Percentiles rank a stretch among this genome's conserved stretches.
Conservation (phyloP, 768 basidiomycete genomes). For the Imleria badia region DNA sequence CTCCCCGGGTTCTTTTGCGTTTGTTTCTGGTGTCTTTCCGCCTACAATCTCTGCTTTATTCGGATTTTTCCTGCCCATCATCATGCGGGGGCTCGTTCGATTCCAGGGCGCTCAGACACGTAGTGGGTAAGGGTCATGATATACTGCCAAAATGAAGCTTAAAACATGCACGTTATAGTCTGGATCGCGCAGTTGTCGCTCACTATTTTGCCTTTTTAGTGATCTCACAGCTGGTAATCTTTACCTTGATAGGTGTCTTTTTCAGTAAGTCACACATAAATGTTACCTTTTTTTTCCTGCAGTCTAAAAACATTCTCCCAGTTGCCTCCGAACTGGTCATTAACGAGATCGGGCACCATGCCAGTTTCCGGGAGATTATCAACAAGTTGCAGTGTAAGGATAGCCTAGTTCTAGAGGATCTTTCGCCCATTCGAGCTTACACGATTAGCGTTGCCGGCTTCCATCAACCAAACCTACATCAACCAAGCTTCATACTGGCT, state of each 20-base stretch:
- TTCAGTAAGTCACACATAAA: constrained; percentile 57
- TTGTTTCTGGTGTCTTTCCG: constrained; percentile 93
- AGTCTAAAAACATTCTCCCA: neutral
- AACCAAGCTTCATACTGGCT: constrained; percentile 91
- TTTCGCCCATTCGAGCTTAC: neutral
- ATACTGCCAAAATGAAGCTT: neutral
- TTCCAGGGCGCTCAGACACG: constrained; percentile 58
- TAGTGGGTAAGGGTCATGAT: constrained; percentile 24
- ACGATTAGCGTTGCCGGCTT: constrained; percentile 64
- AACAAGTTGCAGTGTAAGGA: constrained; percentile 42
- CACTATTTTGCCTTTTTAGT: constrained; percentile 94
- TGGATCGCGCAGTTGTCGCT: constrained; percentile 89
- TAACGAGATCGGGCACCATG: constrained; percentile 46
- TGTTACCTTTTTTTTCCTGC: neutral
- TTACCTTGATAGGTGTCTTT: constrained; percentile 87
- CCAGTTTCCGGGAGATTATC: constrained; percentile 46
- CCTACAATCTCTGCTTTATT: constrained; percentile 87
- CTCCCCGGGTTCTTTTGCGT: constrained; percentile 68
- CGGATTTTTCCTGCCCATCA: constrained; percentile 84
- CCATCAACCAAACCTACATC: constrained; percentile 86
- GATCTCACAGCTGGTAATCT: constrained; percentile 90
- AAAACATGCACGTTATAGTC: constrained; percentile 41
- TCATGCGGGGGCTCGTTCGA: constrained; percentile 80
- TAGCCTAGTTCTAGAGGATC: neutral
- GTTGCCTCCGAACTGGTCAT: constrained; percentile 44